phyloP scores from a whole-genome alignment of 257 asterid genomes.

The Parsonsia alboflavescens region DNA sequence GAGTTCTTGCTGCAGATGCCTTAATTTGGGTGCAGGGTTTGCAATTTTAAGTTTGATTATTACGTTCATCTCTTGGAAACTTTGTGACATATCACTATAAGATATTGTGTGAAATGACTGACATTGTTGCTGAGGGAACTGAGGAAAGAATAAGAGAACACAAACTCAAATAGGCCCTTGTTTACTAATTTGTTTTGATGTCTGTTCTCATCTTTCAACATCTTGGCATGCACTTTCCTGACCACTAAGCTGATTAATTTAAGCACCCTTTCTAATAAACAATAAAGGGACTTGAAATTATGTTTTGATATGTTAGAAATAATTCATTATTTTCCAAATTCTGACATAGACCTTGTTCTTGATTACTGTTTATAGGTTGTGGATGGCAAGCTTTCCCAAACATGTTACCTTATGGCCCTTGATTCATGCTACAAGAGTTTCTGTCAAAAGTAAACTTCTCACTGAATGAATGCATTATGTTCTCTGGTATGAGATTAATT shows the following conservation, averaged over 20 bases:
- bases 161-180: background rate
- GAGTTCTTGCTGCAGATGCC: background rate
- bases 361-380: conserved; percentile 61
- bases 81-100: background rate
- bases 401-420: conserved; percentile 96
- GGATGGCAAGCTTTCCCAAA: conserved; percentile 98
- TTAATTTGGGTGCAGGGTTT: background rate
- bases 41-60: background rate
- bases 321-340: background rate
- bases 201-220: background rate
- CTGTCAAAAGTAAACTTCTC: conserved; percentile 58
- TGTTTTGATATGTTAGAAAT: background rate
- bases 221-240: background rate
- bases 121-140: background rate
- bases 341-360: background rate
- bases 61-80: background rate
- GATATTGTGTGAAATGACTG: background rate
- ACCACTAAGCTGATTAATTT: background rate
- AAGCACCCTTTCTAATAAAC: background rate
- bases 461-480: background rate
- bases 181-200: background rate
- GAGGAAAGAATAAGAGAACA: background rate
- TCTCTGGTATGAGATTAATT: background rate
- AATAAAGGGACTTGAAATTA: background rate
- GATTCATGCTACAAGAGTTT: conserved; percentile 89